Percentiles rank a stretch among this genome's conserved stretches.
phyloP scores from a whole-genome alignment of 495 filamentous ascomycete genomes.

The Parachaetomium inaequale region DNA sequence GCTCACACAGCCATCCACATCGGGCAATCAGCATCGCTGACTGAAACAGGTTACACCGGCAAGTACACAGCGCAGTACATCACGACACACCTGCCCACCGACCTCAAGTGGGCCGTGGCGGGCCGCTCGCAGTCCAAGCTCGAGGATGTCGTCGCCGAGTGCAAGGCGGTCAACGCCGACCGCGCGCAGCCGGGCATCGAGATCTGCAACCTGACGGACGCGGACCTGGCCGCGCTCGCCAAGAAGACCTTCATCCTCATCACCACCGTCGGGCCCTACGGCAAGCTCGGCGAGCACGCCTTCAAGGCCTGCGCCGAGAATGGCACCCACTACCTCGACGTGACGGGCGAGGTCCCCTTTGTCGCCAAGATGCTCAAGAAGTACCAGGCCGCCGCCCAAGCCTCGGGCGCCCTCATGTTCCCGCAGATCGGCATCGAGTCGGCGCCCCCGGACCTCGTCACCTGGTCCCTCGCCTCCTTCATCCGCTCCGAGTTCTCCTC shows the following conservation, averaged over 20 bases:
- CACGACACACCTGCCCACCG: slow-evolving; percentile 65
- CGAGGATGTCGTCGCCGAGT: slow-evolving; percentile 59
- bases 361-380: slow-evolving; percentile 73
- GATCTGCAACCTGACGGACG: slow-evolving; percentile 58
- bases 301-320: slow-evolving; percentile 83
- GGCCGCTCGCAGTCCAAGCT: slow-evolving; percentile 76
- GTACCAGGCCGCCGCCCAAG: slow-evolving; percentile 70
- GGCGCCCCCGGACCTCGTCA: slow-evolving; percentile 74
- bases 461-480: slow-evolving; percentile 63
- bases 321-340: slow-evolving; percentile 90
- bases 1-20: slow-evolving; percentile 56
- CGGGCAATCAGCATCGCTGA: slow-evolving; percentile 58
- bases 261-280: slow-evolving; percentile 82
- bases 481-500: slow-evolving; percentile 56
- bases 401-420: slow-evolving; percentile 78
- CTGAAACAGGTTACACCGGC: slow-evolving; percentile 79
- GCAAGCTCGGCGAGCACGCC: slow-evolving; percentile 70
- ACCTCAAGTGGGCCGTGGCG: slow-evolving; percentile 85
- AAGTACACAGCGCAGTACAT: slow-evolving; percentile 75
- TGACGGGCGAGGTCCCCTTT: slow-evolving; percentile 84
- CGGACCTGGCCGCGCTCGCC: slow-evolving; percentile 62
- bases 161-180: slow-evolving; percentile 65
- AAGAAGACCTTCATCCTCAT: slow-evolving; percentile 75
- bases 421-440: slow-evolving; percentile 84
- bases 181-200: slow-evolving; percentile 66